phyloP scores from a whole-genome alignment of 768 basidiomycete genomes.

The Mycena chlorophos region DNA sequence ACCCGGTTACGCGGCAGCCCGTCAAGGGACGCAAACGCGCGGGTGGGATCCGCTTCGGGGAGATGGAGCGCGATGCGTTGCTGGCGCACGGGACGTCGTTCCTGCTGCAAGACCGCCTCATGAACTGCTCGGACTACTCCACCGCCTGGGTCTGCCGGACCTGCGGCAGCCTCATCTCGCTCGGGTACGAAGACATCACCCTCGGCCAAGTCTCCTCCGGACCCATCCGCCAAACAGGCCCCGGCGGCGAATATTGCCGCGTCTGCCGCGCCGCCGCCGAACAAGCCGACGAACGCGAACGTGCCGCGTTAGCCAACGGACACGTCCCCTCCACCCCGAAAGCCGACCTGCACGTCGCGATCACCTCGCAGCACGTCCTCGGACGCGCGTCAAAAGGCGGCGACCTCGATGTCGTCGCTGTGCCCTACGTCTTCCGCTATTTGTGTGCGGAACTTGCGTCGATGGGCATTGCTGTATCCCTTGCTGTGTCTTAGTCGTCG shows the following conservation, averaged over 20 bases:
- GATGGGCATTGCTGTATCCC: slow-evolving; percentile 92
- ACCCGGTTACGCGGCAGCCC: slow-evolving; percentile 93
- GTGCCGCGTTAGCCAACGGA: slow-evolving; percentile 59
- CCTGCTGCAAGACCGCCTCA: slow-evolving; percentile 95
- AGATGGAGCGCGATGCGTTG: slow-evolving; percentile 99
- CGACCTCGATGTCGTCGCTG: slow-evolving; percentile 90
- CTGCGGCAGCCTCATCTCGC: slow-evolving; percentile 92
- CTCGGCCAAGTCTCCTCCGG: slow-evolving; percentile 63
- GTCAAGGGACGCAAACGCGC: slow-evolving; percentile 99
- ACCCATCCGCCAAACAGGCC: slow-evolving; percentile 60
- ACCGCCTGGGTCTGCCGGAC: slow-evolving; percentile 98
- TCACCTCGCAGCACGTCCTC: slow-evolving; percentile 69
- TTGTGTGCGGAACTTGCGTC: slow-evolving; percentile 95
- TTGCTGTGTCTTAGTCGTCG: slow-evolving; percentile 60
- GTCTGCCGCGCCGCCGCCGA: slow-evolving; percentile 80
- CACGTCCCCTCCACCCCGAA: slow-evolving; percentile 45
- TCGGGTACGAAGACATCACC: slow-evolving; percentile 90
- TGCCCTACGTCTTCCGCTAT: slow-evolving; percentile 94
- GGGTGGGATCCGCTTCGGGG: slow-evolving; percentile 98
- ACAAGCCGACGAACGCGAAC: slow-evolving; percentile 59
- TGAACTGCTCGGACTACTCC: slow-evolving; percentile 99
- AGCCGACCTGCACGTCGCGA: slow-evolving; percentile 61
- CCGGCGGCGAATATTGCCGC: slow-evolving; percentile 91
- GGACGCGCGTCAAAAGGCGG: slow-evolving; percentile 63
- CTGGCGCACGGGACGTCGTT: slow-evolving; percentile 99